Evolutionary conservation across 1,139 yeast species (phyloP), one percentile per base, ranked within the genome.

Genomic region (Lodderomyces jiufengensis): DNA sequence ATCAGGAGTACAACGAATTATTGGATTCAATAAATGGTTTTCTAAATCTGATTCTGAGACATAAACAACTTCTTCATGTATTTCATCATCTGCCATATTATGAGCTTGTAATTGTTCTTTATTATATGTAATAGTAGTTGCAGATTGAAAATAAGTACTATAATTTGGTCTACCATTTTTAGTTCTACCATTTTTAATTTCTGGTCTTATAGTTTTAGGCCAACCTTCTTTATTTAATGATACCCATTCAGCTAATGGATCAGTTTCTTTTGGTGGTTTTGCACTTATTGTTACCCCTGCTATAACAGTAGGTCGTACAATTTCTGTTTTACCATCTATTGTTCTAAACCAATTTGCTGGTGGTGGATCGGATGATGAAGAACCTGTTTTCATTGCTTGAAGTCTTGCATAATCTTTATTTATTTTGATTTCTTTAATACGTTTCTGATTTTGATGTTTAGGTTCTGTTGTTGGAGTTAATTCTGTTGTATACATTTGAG

Each of bases 1-100:
- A 36, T 82, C 83, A 1, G 96, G 96, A 3, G 90, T 84, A 61
- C 96, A 87, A 59, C 96, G 72, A 50, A 85, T 74, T 38, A 87
- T 58, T 0, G 96, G 96, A 50, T 80, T 84, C 52, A 87, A 68
- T 15, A 71, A 61, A 29, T 77, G 80, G 50, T 84, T 82, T 1
- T 84, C 74, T 12, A 72, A 68, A 55, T 84, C 94, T 1, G 36
- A 29, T 54, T 85, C 95, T 3, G 76, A 80, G 14, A 73, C 53
- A 50, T 59, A 70, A 30, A 60, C 51, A 29, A 74, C 78, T 45
- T 84, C 86, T 38, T 66, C 72, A 49, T 71, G 73, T 1, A 61
- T 52, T 27, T 78, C 82, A 44, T 66, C 80, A 1, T 74, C 77
- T 11, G 66, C 76, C 81, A 82, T 70, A 51, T 84, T 80, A 46